Conservation (phyloP, 768 basidiomycete species). For the Leccinum barrowsii region DNA sequence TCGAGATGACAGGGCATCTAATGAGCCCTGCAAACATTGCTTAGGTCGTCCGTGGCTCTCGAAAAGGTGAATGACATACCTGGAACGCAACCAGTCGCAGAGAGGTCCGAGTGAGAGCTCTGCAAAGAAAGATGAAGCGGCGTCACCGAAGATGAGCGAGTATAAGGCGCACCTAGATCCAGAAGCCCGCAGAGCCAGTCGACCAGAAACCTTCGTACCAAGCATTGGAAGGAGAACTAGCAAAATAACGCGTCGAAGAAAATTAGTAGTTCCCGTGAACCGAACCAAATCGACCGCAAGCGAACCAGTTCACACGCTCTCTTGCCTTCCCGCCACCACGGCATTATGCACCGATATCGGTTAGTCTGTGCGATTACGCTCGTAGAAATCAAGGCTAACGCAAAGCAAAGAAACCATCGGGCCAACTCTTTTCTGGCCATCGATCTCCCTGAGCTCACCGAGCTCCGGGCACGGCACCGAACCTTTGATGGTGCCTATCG, state of each 20-base stretch:
- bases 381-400: background rate
- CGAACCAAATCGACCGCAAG: background rate
- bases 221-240: constrained; percentile 15
- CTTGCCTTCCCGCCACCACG: constrained; percentile 8
- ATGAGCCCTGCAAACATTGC: constrained; percentile 6
- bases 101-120: constrained; percentile 11
- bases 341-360: constrained; percentile 25
- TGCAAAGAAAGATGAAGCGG: constrained; percentile 15
- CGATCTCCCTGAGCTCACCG: constrained; percentile 61
- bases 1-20: constrained; percentile 1
- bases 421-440: constrained; percentile 48
- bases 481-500: constrained; percentile 84
- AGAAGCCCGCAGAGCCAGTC: constrained; percentile 22
- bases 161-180: constrained; percentile 17
- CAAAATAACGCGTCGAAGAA: constrained; percentile 1
- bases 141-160: background rate
- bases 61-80: constrained; percentile 12
- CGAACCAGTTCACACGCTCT: constrained; percentile 20
- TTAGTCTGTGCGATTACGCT: constrained; percentile 6
- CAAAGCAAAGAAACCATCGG: constrained; percentile 39
- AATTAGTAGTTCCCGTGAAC: background rate
- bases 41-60: background rate
- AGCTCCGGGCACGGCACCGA: constrained; percentile 74
- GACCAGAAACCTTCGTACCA: constrained; percentile 17
- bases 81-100: constrained; percentile 14